phyloP scores from a whole-genome alignment of 2,329 filamentous ascomycete species.

The Lachnellula suecica region DNA sequence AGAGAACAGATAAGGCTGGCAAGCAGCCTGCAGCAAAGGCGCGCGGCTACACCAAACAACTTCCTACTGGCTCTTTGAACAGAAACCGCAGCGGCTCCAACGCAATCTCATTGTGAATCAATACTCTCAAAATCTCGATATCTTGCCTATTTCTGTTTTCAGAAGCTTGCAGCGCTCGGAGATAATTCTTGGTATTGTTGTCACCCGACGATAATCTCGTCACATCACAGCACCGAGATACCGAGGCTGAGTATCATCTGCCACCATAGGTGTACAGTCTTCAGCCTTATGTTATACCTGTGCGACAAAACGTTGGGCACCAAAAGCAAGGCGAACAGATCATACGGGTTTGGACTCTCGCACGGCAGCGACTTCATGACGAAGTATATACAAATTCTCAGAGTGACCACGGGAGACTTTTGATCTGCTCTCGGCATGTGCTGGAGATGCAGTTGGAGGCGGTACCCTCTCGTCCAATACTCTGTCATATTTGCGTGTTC shows the following conservation, averaged over 20 bases:
- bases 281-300: not conserved
- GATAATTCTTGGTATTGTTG: not conserved
- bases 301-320: not conserved
- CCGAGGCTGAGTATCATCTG: not conserved
- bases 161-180: not conserved
- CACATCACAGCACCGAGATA: not conserved
- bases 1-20: not conserved
- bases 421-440: not conserved
- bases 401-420: not conserved
- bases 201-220: not conserved
- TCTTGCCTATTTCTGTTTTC: constrained; percentile 43
- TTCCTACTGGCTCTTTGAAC: no score
- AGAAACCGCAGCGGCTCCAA: no score
- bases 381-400: not conserved
- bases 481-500: no score
- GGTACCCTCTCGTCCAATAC: no score
- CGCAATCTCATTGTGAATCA: not conserved
- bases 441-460: not conserved
- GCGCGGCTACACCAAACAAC: no score
- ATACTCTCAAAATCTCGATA: constrained; percentile 39
- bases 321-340: not conserved
- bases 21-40: no score
- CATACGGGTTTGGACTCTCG: not conserved
- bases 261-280: not conserved
- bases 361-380: not conserved